These are phyloP conservation scores for Ophiostoma tasmaniense DNA, from an alignment of 2,329 filamentous ascomycete species.

Conservation along the genomic window DNA sequence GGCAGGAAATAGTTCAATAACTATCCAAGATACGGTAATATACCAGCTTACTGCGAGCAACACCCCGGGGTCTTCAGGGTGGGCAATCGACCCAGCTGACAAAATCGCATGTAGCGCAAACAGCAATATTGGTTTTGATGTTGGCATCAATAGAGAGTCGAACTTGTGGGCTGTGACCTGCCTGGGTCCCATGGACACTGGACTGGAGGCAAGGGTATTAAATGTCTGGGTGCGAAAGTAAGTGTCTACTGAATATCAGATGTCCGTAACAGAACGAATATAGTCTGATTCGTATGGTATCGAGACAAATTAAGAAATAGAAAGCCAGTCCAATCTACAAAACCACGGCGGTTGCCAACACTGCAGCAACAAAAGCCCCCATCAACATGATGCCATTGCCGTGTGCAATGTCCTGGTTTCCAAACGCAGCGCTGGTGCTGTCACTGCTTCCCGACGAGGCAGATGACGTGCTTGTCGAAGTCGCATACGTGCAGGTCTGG, in stretches of 20 bases:
- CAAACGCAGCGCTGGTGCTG: background rate
- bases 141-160: background rate
- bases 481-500: background rate
- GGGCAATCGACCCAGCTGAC: background rate
- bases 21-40: background rate
- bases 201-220: background rate
- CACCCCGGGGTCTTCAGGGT: background rate
- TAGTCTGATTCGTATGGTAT: no score
- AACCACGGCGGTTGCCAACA: background rate
- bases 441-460: background rate
- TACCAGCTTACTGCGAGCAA: background rate
- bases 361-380: background rate
- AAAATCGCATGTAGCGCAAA: background rate
- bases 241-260: background rate
- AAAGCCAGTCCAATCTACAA: background rate
- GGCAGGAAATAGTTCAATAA: background rate
- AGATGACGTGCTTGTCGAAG: background rate
- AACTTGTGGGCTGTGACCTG: background rate
- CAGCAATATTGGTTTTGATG: background rate
- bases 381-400: background rate
- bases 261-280: background rate
- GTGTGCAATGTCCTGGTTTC: background rate
- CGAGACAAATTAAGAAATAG: background rate
- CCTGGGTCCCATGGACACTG: background rate
- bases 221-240: background rate